Conservation (phyloP, 2,329 filamentous ascomycete species). For the Fusarium tanahbumbuense region DNA sequence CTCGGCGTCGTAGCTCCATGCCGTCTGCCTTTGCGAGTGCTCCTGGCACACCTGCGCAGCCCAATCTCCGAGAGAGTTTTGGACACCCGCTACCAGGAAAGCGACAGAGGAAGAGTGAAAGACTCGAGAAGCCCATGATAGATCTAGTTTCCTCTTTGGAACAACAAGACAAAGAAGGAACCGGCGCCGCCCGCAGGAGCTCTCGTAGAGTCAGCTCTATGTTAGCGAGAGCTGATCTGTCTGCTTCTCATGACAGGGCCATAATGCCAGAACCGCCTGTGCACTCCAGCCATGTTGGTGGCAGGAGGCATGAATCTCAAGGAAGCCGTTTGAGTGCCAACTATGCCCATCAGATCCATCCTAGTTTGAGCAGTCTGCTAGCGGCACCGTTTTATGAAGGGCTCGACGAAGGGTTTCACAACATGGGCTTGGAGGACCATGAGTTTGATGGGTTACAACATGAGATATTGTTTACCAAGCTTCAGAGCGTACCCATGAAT, state of each 20-base stretch:
- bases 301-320: slow-evolving; percentile 78
- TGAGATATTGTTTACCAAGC: slow-evolving; percentile 77
- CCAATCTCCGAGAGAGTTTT: slow-evolving; percentile 81
- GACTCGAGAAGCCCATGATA: slow-evolving; percentile 64
- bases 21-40: slow-evolving; percentile 77
- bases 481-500: slow-evolving; percentile 74
- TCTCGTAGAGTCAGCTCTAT: slow-evolving; percentile 90
- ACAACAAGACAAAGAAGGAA: slow-evolving; percentile 68
- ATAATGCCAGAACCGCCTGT: slow-evolving; percentile 78
- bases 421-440: slow-evolving; percentile 78
- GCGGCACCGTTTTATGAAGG: slow-evolving; percentile 77
- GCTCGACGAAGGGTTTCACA: slow-evolving; percentile 77
- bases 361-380: slow-evolving; percentile 70
- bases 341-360: slow-evolving; percentile 60
- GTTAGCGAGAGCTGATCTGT: slow-evolving; percentile 86
- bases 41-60: slow-evolving; percentile 78
- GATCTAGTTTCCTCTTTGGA: slow-evolving; percentile 79
- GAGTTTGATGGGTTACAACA: slow-evolving; percentile 76
- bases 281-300: slow-evolving; percentile 55
- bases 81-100: slow-evolving; percentile 68
- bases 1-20: slow-evolving; percentile 72
- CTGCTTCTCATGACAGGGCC: slow-evolving; percentile 82
- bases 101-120: slow-evolving; percentile 64
- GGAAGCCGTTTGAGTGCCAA: slow-evolving; percentile 57
- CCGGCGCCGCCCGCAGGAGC: slow-evolving; percentile 66